These are phyloP conservation scores for Saussurea involucrata DNA, from an alignment of 129 eudicot species.

Conservation along the genomic window DNA sequence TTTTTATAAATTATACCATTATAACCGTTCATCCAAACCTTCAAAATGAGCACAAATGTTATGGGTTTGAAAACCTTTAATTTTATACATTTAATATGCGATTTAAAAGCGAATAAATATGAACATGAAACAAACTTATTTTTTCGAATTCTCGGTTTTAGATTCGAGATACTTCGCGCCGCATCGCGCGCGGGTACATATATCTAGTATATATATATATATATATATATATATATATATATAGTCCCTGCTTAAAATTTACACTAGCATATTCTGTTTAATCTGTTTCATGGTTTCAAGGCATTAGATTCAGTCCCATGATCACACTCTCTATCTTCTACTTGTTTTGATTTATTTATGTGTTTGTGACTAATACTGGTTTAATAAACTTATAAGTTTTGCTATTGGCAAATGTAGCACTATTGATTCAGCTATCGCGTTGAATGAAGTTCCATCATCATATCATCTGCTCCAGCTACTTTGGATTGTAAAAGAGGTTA, in stretches of 20 bases:
- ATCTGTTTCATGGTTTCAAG: constrained; percentile 1
- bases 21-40: too few species aligned
- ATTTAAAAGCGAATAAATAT: too few species aligned
- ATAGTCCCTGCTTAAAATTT: background rate
- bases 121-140: too few species aligned
- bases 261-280: background rate
- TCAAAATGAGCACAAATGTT: too few species aligned
- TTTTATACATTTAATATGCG: too few species aligned
- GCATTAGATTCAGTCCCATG: background rate
- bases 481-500: constrained; percentile 28
- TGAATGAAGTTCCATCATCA: constrained; percentile 39
- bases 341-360: background rate
- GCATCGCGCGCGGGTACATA: too few species aligned
- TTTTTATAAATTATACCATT: too few species aligned
- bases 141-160: too few species aligned
- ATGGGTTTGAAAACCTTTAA: too few species aligned
- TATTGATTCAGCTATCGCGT: constrained; percentile 34
- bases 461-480: constrained; percentile 18
- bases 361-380: background rate
- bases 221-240: too few species aligned
- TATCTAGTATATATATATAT: too few species aligned
- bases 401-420: constrained; percentile 25
- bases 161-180: too few species aligned
- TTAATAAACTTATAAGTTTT: constrained; percentile 1
- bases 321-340: background rate